Evolutionary conservation across 2,329 filamentous ascomycete genomes (phyloP), one percentile per base, ranked within the genome.

Genomic region (Venturia aucupariae): DNA sequence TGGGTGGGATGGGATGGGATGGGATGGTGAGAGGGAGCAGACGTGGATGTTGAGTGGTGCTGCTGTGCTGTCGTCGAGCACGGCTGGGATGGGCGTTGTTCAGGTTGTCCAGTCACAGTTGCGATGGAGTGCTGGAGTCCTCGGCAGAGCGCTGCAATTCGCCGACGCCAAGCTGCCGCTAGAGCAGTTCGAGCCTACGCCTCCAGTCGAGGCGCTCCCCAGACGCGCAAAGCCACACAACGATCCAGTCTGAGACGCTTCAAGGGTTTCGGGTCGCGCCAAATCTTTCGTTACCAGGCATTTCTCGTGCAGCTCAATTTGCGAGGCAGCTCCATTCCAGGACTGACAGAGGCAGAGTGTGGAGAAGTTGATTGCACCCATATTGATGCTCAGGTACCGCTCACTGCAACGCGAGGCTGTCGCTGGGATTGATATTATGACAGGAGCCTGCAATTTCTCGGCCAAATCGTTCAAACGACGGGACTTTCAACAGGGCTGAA

Each of bases 341-440:
- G 51, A 51, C 30, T 35, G 51, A 57, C 51, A 57, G 51, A 35
- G 10, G 27, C 27, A n/a, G 51, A 57, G 15, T 60, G 59, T 60
- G 59, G 59, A 60, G 59, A 57, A 57, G 30, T 57, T 57, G 51
- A 41, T 54, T 46, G 38, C 41, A 54, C 61, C 32, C 27, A 62
- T 46, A 62, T 62, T 62, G 44, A 46, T 32, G 27, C 24, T 54
- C 61, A 62, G 61, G 61, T 32, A 62, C 61, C 42, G 24, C 24
- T 42, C 22, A 5, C 30, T 51, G n/a, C n/a, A 27, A 1, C 32
- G 39, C n/a, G 11, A 42, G 61, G 54, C 11, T 15, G 4, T 17
- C 39, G 7, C 44, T 35, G 46, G 61, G 61, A 48, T 62, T 38
- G 61, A 62, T 51, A 62, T 62, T 62, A 30, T 44, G 38, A 30